Conservation (phyloP, 352 stramenopile species). For the Bremia lactucae region DNA sequence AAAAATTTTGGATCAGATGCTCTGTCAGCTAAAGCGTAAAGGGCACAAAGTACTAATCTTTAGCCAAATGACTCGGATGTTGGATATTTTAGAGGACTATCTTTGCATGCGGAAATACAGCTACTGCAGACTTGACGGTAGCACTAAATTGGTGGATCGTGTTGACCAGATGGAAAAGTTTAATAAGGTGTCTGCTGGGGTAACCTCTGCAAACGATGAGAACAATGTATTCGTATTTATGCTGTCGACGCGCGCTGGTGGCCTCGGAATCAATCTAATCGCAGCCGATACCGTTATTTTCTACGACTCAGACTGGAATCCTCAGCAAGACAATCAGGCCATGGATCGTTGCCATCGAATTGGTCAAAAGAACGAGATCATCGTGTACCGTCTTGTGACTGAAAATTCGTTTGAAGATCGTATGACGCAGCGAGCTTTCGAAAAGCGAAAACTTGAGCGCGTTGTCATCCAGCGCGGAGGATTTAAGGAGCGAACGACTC, state of each 20-base stretch:
- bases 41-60: slow-evolving; percentile 98
- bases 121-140: slow-evolving; percentile 96
- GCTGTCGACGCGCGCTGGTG: slow-evolving; percentile 87
- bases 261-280: slow-evolving; percentile 96
- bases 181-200: slow-evolving; percentile 61
- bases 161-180: slow-evolving; percentile 97
- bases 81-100: slow-evolving; percentile 98
- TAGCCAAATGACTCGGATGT: slow-evolving; percentile 95
- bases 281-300: slow-evolving; percentile 95
- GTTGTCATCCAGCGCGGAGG: slow-evolving; percentile 81
- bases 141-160: slow-evolving; percentile 85
- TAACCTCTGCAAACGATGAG: slow-evolving; percentile 16
- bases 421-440: slow-evolving; percentile 86
- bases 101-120: slow-evolving; percentile 77
- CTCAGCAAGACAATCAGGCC: slow-evolving; percentile 90
- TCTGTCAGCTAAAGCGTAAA: slow-evolving; percentile 89
- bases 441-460: slow-evolving; percentile 87
- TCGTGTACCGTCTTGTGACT: slow-evolving; percentile 89
- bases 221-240: slow-evolving; percentile 75
- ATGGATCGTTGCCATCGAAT: slow-evolving; percentile 87
- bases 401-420: slow-evolving; percentile 91
- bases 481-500: slow-evolving; percentile 49
- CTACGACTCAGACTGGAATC: slow-evolving; percentile 99
- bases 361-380: slow-evolving; percentile 83
- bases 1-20: slow-evolving; percentile 96